phyloP scores from a whole-genome alignment of 345 rosid species.

The Boechera retrofracta region DNA sequence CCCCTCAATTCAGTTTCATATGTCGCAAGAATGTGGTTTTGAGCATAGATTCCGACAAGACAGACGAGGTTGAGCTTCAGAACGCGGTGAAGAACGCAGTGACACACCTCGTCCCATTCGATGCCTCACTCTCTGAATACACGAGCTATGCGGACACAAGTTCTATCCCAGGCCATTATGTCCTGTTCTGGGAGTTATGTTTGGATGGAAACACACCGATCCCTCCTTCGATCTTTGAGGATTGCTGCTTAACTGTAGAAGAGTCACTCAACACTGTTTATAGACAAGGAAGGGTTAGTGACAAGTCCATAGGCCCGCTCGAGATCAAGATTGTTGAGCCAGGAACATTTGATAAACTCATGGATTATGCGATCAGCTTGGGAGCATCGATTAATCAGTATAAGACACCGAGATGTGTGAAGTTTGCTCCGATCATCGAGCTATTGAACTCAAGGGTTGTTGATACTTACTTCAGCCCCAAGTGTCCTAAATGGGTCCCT shows the following conservation, averaged over 20 bases:
- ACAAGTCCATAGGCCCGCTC: slow-evolving; percentile 88
- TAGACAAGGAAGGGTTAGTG: slow-evolving; percentile 86
- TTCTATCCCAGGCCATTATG: slow-evolving; percentile 86
- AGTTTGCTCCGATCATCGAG: slow-evolving; percentile 88
- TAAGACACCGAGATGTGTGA: slow-evolving; percentile 95
- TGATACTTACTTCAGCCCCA: slow-evolving; percentile 77
- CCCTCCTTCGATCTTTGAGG: slow-evolving; percentile 89
- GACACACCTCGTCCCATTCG: slow-evolving; percentile 79
- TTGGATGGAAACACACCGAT: slow-evolving; percentile 74
- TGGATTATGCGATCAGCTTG: slow-evolving; percentile 91
- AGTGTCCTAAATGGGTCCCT: slow-evolving; percentile 95
- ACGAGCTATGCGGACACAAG: slow-evolving; percentile 87
- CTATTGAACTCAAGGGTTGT: slow-evolving; percentile 77
- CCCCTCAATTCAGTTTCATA: slow-evolving; percentile 91
- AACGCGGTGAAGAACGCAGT: slow-evolving; percentile 84
- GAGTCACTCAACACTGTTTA: slow-evolving; percentile 91
- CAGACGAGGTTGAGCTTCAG: slow-evolving; percentile 97
- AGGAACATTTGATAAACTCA: slow-evolving; percentile 95
- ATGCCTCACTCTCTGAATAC: slow-evolving; percentile 77
- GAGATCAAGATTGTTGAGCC: slow-evolving; percentile 89
- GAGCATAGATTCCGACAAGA: slow-evolving; percentile 93
- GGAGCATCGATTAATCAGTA: slow-evolving; percentile 98
- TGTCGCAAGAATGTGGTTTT: slow-evolving; percentile 93
- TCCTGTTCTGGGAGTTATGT: slow-evolving; percentile 81
- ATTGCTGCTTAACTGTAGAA: slow-evolving; percentile 86